Conservation (phyloP, 352 stramenopile genomes). For the Hyaloperonospora brassicae region DNA sequence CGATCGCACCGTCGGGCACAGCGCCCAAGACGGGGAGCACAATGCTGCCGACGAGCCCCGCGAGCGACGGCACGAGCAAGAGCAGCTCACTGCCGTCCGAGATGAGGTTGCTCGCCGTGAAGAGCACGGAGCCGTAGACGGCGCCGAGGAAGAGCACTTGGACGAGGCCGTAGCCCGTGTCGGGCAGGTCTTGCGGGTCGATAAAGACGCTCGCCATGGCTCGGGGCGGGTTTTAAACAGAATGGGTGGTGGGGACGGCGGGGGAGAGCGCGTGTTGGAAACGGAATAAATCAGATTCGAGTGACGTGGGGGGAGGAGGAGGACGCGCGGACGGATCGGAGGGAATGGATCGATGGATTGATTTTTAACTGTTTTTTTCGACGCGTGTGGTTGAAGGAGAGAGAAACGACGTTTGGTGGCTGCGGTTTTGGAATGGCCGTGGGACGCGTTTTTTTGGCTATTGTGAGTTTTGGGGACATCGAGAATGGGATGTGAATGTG, state of each 20-base stretch:
- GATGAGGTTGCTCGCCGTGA: conserved; percentile 95
- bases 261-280: background rate
- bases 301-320: background rate
- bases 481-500: too few relatives aligned
- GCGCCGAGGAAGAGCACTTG: conserved; percentile 93
- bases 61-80: conserved; percentile 91
- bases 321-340: too few relatives aligned
- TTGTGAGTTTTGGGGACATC: too few relatives aligned
- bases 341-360: too few relatives aligned
- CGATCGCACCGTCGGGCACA: conserved; percentile 95
- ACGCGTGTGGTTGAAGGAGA: too few relatives aligned
- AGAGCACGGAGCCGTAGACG: conserved; percentile 96
- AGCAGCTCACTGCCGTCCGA: conserved; percentile 97
- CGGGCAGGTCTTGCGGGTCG: conserved; percentile 75
- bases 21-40: conserved; percentile 95
- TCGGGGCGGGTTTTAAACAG: too few relatives aligned
- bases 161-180: conserved; percentile 65
- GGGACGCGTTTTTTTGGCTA: too few relatives aligned
- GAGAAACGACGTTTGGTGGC: too few relatives aligned
- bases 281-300: background rate
- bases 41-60: conserved; percentile 93
- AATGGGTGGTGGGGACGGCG: too few relatives aligned
- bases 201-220: conserved; percentile 67
- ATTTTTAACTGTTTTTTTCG: too few relatives aligned
- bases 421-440: too few relatives aligned